Evolutionary conservation across 2,329 filamentous ascomycete species (phyloP), one percentile per base, ranked within the genome.

Genomic region (Diaporthe nobilis): DNA sequence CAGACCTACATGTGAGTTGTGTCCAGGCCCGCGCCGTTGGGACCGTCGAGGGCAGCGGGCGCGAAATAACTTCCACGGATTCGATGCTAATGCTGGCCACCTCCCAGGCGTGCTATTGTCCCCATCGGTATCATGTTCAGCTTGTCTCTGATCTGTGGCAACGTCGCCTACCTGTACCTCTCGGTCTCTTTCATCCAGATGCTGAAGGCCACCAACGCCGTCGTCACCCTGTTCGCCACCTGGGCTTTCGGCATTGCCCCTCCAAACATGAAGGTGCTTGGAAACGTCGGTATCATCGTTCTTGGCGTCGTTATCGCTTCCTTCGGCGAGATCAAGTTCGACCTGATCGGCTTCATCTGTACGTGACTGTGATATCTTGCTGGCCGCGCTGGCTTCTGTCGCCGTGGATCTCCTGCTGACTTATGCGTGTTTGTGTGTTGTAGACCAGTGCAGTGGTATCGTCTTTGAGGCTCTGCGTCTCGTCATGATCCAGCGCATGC

Each of bases 121-220:
- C 95, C 95, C 75, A 98, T 98, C 81, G 95, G 95, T 79, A 85
- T 97, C 82, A 96, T 97, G 87, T 98, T 98, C 91, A 95, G 93
- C 82, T 87, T 97, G 87, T 95, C 93, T 85, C 90, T 98, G 87
- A 97, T 98, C 82, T 97, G 95, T 85, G 94, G 95, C 82, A 98
- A 98, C 87, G 86, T 97, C 85, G 94, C 95, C 80, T 98, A 98
- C 84, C 90, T 98, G 71, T 97, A 97, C 85, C 90, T 98, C 76
- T 95, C 93, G 79, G 95, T 98, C 76, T 94, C 95, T 74, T 98
- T 98, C 85, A 98, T 98, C 82, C 95, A 98, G 88, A 98, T 98
- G 95, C 91, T 98, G 84, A 98, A 98, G 93, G 96, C 96, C 79
- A 97, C 95, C 67, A 98, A 94, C 60, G 95, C 96, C 13, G 95